These are phyloP conservation scores for Sonneratia caseolaris DNA, from an alignment of 345 rosid genomes.

Conservation along the genomic window DNA sequence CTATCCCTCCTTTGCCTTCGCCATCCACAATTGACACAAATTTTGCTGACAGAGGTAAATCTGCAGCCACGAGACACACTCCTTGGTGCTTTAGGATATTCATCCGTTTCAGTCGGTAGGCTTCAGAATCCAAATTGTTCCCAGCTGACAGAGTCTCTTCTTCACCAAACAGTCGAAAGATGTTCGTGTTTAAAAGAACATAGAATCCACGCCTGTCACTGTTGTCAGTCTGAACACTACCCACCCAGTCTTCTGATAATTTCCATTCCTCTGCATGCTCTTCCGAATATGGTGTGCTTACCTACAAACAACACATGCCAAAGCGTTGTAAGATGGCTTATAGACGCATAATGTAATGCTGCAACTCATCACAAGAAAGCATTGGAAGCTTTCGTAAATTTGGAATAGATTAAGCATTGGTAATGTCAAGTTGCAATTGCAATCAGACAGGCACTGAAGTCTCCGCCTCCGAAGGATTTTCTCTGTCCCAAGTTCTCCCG, in stretches of 20 bases:
- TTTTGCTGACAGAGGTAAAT: neutral
- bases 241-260: slow-evolving; percentile 72
- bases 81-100: neutral
- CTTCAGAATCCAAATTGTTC: neutral
- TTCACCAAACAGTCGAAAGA: neutral
- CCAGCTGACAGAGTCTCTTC: neutral
- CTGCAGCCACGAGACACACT: neutral
- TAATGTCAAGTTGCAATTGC: too few species aligned
- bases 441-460: too few species aligned
- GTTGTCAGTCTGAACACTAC: slow-evolving; percentile 90
- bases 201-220: slow-evolving; percentile 53
- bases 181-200: neutral
- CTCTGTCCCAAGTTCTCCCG: too few species aligned
- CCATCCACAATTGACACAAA: too few species aligned
- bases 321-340: neutral
- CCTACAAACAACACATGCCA: slow-evolving; percentile 27
- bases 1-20: too few species aligned
- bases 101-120: neutral
- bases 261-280: slow-evolving; percentile 87
- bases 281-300: slow-evolving; percentile 92
- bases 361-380: too few species aligned
- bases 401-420: too few species aligned
- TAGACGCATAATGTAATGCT: too few species aligned
- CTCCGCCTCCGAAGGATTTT: too few species aligned
- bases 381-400: too few species aligned